Evolutionary conservation across 352 stramenopile species (phyloP), one percentile per base, ranked within the genome.

Genomic region (Blastocystis sp.): DNA sequence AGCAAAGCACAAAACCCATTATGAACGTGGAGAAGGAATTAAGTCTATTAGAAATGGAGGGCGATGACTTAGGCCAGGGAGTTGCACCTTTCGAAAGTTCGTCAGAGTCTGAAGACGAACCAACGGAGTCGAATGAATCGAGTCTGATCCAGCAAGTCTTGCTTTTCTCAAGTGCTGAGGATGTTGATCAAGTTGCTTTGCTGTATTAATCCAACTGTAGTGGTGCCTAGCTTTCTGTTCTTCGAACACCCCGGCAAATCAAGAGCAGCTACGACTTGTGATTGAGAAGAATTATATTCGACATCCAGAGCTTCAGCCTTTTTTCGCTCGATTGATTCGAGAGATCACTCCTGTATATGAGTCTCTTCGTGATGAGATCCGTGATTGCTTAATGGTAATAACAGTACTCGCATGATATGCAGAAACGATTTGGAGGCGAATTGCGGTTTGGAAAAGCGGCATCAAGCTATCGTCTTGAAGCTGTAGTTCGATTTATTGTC

Each of bases 181-280:
- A 56, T 20, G 68, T 79, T 1, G 68, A 79, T 62, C 29, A 43
- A 26, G 59, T 68, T 20, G 11, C 20, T 15, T 20, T 68, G 11
- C 9, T 23, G 7, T 4, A 29, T 2, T 2, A 20, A 29, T 68
- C 11, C 18, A 11, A 34, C 29, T 68, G 59, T 37, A 68, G 41
- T 79, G 68, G 68, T 79, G 68, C 41, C 29, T 79, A 13, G 68
- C 56, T 39, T 79, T 79, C 68, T 79, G 68, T 34, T 39, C 41
- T 20, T 15, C 61, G 39, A 79, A 79, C 23, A 18, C 41, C 8
- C 18, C 20, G 2, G 50, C 9, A 47, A 62, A 18, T 15, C 68
- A 47, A 9, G 15, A 20, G 13, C 15, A 26, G 41, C 68, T 79
- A 47, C 18, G 56, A 1, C 26, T 37, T 6, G 43, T 34, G 11